Base-by-base conservation (phyloP, 345 rosid species). In the Dimocarpus longan region DNA sequence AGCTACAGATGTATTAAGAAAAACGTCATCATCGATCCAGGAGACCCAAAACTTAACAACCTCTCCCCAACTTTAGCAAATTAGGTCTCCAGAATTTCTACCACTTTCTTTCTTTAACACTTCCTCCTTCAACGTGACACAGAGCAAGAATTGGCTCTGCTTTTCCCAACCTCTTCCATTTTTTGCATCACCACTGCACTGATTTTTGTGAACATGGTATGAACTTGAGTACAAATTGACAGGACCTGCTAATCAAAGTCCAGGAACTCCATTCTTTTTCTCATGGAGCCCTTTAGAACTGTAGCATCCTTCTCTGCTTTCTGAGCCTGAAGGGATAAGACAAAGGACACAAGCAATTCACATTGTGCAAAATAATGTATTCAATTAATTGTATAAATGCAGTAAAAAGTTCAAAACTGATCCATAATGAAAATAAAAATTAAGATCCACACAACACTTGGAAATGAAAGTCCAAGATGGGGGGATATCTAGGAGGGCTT, bases 191-290 rank as follows among this genome's bases (percentile, higher is more conserved):
- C 52, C 48, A 66, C 77, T 70, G 82, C 74, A 60, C 75, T 75
- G 71, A 80, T 43, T 79, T 68, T 83, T 80, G 88, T 82, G 44
- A 75, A 63, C 40, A 77, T 48, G 54, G 79, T 66, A 50, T 63
- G 64, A 73, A 78, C 76, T 75, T 46, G 8, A 66, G 1, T 32
- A 32, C 37, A 62, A 71, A 57, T 52, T 68, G 71, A 37, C 9
- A 46, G 54, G 57, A 71, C 54, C 57, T 52, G 8, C 79, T 78
- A 87, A 77, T 90, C 93, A 76, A 90, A 88, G 83, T 87, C 91
- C 78, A 88, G 90, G 76, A 90, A 92, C 86, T 90, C 91, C 90
- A 89, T 89, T 85, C 91, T 80, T 81, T 86, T 89, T 43, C 89
- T 86, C 92, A 89, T 91, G 1, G 90, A 76, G 52, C 92, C 91